These are phyloP conservation scores for Drechslera avenae DNA, from an alignment of 2,329 filamentous ascomycete genomes.

Conservation along the genomic window DNA sequence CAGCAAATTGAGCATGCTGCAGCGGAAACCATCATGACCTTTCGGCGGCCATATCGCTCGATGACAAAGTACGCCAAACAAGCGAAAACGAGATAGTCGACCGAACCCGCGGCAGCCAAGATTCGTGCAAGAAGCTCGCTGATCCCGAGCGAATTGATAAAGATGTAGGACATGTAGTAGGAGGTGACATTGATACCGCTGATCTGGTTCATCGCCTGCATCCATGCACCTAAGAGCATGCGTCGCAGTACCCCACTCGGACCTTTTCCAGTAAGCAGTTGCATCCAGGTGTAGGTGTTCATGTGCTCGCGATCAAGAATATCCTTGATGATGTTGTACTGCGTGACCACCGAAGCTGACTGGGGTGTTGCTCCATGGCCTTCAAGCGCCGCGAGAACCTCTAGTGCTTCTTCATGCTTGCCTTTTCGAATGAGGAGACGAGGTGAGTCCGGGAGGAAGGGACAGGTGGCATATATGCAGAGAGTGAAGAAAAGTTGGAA, in stretches of 20 bases:
- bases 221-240: conserved; percentile 54
- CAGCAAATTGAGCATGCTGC: conserved; percentile 57
- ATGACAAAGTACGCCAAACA: conserved; percentile 54
- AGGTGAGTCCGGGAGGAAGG: conserved; percentile 50
- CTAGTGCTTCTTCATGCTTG: conserved; percentile 50
- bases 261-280: conserved; percentile 50
- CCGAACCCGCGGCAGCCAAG: conserved; percentile 52
- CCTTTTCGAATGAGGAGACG: conserved; percentile 60
- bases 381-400: conserved; percentile 46
- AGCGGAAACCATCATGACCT: conserved; percentile 56
- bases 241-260: conserved; percentile 50
- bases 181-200: conserved; percentile 41
- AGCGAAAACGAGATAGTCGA: conserved; percentile 55
- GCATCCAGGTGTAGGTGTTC: conserved; percentile 54
- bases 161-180: conserved; percentile 52
- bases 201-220: conserved; percentile 55
- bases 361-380: conserved; percentile 48
- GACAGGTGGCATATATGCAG: conserved; percentile 58
- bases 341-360: conserved; percentile 39
- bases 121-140: conserved; percentile 42
- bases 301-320: conserved; percentile 53
- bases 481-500: conserved; percentile 64
- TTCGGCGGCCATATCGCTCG: conserved; percentile 55
- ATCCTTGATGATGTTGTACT: conserved; percentile 49
- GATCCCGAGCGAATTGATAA: conserved; percentile 49